Evolutionary conservation across 495 filamentous ascomycete genomes (phyloP), one percentile per base, ranked within the genome.

Genomic region (Podospora sp.): DNA sequence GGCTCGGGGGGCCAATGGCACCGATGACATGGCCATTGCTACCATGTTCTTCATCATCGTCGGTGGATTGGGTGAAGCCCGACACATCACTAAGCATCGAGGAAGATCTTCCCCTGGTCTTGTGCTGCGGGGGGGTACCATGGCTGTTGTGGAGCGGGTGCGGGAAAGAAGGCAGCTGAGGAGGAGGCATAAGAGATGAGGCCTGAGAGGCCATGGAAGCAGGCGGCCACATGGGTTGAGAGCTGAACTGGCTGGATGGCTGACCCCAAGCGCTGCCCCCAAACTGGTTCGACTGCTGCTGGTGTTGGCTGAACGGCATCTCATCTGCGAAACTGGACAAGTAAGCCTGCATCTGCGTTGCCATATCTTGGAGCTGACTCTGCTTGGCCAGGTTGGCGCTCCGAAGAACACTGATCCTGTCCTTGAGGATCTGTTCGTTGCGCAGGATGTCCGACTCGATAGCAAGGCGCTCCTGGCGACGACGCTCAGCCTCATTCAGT

Each of bases 401-500:
- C 6, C 79, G 78, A 2, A 77, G 61, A 18, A 71, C 67, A 56
- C 74, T 75, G 58, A 83, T 75, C 26, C 76, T 78, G 29, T 79
- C 77, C 62, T 62, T 68, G 57, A 82, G 66, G 20, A 79, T 69
- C 65, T 76, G 78, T 66, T 91, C 90, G 27, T 85, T 74, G 22
- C 85, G 85, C 4, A 80, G 77, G 22, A 89, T 85, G 36, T 93
- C 90, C 62, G 88, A 82, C 68, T 90, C 85, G 63, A 88, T 82
- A 16, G 83, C 83, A 60, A 87, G 86, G 65, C 89, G 88, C 70
- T 91, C 88, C 20, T 89, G 87, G 18, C 88, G 84, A 52, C 88
- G 88, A 26, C 90, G 88, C 69, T 91, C 89, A 70, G 87, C 85
- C 75, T 92, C 91, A 69, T 92, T 87, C 67, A 92, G 81, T 9